Conservation (phyloP, 2,329 filamentous ascomycete genomes). For the Alternaria arborescens region DNA sequence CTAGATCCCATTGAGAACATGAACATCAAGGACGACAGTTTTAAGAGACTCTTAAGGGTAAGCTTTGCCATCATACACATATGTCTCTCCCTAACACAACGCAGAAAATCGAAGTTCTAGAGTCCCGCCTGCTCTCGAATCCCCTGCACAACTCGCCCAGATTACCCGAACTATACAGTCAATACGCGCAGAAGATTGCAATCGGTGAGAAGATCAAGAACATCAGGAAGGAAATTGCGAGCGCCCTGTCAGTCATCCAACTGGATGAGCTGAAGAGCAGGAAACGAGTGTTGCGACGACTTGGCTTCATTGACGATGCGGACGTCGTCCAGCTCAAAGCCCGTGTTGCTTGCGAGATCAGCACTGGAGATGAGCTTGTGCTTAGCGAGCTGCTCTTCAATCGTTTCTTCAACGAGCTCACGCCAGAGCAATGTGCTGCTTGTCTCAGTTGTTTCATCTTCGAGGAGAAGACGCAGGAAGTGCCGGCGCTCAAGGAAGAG, state of each 20-base stretch:
- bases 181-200: conserved; percentile 83
- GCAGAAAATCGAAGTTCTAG: conserved; percentile 94
- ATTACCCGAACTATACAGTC: conserved; percentile 83
- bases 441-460: conserved; percentile 95
- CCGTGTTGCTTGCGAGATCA: conserved; percentile 96
- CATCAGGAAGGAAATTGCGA: conserved; percentile 84
- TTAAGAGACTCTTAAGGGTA: conserved; percentile 84
- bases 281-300: conserved; percentile 90
- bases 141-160: conserved; percentile 90
- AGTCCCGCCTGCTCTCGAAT: conserved; percentile 87
- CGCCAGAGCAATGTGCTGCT: conserved; percentile 85
- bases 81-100: conserved; percentile 19
- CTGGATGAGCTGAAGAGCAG: conserved; percentile 95
- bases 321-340: conserved; percentile 98
- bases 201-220: conserved; percentile 82
- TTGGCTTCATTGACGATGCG: conserved; percentile 93
- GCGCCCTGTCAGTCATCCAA: conserved; percentile 87
- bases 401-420: conserved; percentile 95
- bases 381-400: conserved; percentile 95
- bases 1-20: conserved; percentile 97
- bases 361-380: conserved; percentile 92
- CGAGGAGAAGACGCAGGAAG: conserved; percentile 89
- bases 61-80: conserved; percentile 25
- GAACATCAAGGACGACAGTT: conserved; percentile 89
- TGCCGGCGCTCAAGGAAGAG: conserved; percentile 77